A percentile compares a stretch with the other conserved stretches of the same genome.
phyloP scores from a whole-genome alignment of 352 stramenopile genomes.

The Pythium sukuiense region DNA sequence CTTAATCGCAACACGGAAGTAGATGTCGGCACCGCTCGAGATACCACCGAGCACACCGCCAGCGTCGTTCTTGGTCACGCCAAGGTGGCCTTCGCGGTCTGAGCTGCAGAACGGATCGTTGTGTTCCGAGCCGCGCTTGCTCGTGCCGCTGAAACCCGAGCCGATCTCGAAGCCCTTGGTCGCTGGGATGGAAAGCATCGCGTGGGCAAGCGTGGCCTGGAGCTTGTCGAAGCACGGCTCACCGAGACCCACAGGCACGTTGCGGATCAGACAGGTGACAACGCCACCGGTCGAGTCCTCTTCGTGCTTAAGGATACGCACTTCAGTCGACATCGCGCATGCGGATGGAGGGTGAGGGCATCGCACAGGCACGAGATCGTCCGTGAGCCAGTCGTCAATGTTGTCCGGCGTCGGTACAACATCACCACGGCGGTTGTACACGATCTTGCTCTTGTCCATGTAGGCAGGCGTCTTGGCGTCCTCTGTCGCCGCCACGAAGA shows the following conservation, averaged over 20 bases:
- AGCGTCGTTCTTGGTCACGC: conserved; percentile 86
- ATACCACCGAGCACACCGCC: conserved; percentile 98
- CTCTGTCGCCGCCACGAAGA: conserved; percentile 63
- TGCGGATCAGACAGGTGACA: conserved; percentile 96
- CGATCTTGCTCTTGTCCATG: conserved; percentile 92
- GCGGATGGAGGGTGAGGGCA: conserved; percentile 93
- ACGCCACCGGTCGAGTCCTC: conserved; percentile 93
- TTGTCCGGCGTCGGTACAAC: conserved; percentile 55
- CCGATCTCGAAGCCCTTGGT: conserved; percentile 99
- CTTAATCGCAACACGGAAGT: conserved; percentile 99
- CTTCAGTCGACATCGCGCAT: conserved; percentile 94
- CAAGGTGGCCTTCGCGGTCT: conserved; percentile 53
- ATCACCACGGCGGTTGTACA: conserved; percentile 85
- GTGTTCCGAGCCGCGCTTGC: conserved; percentile 96
- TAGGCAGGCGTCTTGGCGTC: conserved; percentile 80
- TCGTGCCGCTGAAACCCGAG: conserved; percentile 93
- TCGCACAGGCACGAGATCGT: conserved; percentile 90
- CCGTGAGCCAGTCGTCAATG: conserved; percentile 64
- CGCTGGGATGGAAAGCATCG: conserved; percentile 98
- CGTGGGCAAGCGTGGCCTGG: conserved; percentile 97
- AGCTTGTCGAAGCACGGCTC: conserved; percentile 99
- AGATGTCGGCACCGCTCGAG: conserved; percentile 97
- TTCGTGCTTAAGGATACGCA: conserved; percentile 91
- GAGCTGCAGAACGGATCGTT: conserved; percentile 97
- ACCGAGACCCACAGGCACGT: conserved; percentile 96